Percentiles rank a stretch among this genome's conserved stretches.
Conservation (phyloP, 805 yeast species). For the Zygosaccharomyces lentus region DNA sequence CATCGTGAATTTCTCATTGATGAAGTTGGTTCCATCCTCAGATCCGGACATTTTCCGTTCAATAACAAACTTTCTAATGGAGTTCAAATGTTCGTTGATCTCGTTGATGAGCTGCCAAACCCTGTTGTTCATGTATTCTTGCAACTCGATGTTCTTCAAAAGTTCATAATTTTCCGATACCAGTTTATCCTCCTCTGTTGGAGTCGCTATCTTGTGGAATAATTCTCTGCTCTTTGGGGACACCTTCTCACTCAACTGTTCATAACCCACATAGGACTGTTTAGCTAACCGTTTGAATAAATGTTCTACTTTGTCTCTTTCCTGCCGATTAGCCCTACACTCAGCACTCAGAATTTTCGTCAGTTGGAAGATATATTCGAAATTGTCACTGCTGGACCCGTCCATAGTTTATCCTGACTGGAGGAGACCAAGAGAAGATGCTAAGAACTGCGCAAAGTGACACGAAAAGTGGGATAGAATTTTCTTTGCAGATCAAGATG, state of each 20-base stretch:
- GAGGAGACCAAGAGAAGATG: neutral
- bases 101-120: constrained; percentile 25
- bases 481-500: neutral
- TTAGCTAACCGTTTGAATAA: constrained; percentile 28
- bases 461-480: neutral
- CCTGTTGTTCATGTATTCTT: constrained; percentile 28
- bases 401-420: constrained; percentile 12
- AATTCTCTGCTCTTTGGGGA: constrained; percentile 11
- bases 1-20: constrained; percentile 21
- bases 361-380: constrained; percentile 29
- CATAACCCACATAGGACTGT: constrained; percentile 29
- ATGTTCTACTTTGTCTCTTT: constrained; percentile 27
- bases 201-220: constrained; percentile 11
- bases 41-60: constrained; percentile 27
- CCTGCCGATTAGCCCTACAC: constrained; percentile 27
- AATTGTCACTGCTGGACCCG: constrained; percentile 22
- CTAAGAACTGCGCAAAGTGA: neutral
- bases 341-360: constrained; percentile 24
- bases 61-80: constrained; percentile 29
- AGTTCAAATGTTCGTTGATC: constrained; percentile 28
- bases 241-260: constrained; percentile 18
- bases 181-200: constrained; percentile 19
- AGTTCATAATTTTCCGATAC: constrained; percentile 27
- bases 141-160: constrained; percentile 30
- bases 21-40: constrained; percentile 20